These are phyloP conservation scores for Sarocladiaceae sp. DNA, from an alignment of 2,329 filamentous ascomycete genomes.

Conservation along the genomic window DNA sequence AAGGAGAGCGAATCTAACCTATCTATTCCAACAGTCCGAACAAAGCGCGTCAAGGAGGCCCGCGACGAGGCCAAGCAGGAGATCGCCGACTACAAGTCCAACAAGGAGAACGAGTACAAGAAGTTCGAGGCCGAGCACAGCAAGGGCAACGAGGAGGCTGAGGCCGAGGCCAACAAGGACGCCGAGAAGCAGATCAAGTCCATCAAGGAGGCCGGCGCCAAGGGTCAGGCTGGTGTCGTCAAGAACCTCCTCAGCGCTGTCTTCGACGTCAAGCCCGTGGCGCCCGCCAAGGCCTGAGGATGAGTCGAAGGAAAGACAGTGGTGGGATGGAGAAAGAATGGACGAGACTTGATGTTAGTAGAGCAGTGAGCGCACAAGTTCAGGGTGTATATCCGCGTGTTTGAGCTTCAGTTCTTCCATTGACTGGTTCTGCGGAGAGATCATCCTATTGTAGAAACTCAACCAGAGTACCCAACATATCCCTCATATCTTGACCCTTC, in stretches of 20 bases:
- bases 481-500: conserved; percentile 50
- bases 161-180: conserved; percentile 71
- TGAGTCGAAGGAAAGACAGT: no score
- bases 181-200: conserved; percentile 74
- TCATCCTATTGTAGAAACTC: conserved; percentile 36
- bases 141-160: conserved; percentile 76
- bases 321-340: background rate
- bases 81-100: conserved; percentile 82
- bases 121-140: conserved; percentile 89
- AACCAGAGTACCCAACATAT: conserved; percentile 48
- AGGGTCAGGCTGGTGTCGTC: conserved; percentile 73
- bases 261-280: conserved; percentile 70
- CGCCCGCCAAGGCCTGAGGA: conserved; percentile 28
- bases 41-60: conserved; percentile 94
- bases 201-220: conserved; percentile 74
- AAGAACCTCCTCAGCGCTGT: conserved; percentile 81
- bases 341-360: background rate
- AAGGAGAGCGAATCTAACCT: conserved; percentile 14
- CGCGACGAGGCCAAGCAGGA: conserved; percentile 96
- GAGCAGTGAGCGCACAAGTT: background rate
- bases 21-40: conserved; percentile 48
- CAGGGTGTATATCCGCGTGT: no score
- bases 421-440: background rate
- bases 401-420: conserved; percentile 7
- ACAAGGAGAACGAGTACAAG: conserved; percentile 93